These are phyloP conservation scores for Bauhinia variegata DNA, from an alignment of 306 rosid genomes.

Conservation along the genomic window DNA sequence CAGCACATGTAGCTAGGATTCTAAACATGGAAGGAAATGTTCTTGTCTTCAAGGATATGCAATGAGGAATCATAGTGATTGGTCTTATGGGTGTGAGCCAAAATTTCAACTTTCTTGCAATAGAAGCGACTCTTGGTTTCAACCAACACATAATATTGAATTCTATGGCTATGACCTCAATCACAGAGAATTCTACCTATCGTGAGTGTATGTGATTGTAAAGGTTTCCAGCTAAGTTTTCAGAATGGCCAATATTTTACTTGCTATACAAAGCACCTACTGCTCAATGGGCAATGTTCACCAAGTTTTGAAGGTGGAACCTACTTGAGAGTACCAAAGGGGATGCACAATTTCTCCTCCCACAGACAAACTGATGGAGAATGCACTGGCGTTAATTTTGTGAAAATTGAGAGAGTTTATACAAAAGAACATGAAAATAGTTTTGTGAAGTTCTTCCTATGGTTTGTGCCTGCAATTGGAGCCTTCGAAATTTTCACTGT, in stretches of 20 bases:
- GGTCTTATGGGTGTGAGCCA: constrained; percentile 38
- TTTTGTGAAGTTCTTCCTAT: background rate
- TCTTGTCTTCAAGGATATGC: constrained; percentile 31
- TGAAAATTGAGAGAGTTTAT: background rate
- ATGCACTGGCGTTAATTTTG: background rate
- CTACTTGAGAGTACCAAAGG: constrained; percentile 35
- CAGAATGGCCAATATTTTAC: background rate
- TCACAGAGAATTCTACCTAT: constrained; percentile 8
- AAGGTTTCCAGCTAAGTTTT: background rate
- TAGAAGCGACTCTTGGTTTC: constrained; percentile 3
- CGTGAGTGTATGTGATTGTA: constrained; percentile 28
- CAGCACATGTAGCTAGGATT: constrained; percentile 4
- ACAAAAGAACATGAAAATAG: background rate
- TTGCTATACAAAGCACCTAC: constrained; percentile 33
- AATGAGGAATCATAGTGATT: constrained; percentile 10
- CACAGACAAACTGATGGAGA: background rate
- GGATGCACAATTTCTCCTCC: background rate
- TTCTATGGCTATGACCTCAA: constrained; percentile 33
- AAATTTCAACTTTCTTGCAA: constrained; percentile 25
- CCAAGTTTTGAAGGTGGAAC: constrained; percentile 16
- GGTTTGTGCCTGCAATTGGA: background rate
- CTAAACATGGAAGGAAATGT: constrained; percentile 21
- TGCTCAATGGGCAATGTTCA: constrained; percentile 35
- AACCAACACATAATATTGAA: background rate
- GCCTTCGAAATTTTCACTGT: background rate